Base-by-base conservation (phyloP, 2,329 filamentous ascomycete genomes). In the Aschersonia sp. region DNA sequence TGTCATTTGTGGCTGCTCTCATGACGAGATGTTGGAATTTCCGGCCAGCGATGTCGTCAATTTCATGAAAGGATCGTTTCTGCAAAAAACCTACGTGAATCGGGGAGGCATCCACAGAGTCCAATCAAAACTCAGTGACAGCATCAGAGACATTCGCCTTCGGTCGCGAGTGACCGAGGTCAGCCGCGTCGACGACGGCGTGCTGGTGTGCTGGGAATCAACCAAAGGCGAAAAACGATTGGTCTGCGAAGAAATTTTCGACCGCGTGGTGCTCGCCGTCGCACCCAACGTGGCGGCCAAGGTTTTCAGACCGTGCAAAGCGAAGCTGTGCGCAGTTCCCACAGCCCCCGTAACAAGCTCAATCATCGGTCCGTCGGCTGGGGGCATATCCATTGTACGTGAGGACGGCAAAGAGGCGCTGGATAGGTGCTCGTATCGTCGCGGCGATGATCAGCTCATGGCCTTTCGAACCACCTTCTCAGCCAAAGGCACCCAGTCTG, bases 1-100 rank as follows among this genome's bases (percentile, higher is more conserved):
- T 45, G 68, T 68, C 49, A 71, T 78, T 6, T 68, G 69, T 4
- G 79, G 75, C 1, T 79, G 74, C 53, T 66, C 73, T 0, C 75
- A 78, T 47, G 59, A 64, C 2, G 64, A 68, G 32, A 57, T 78
- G 2, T 59, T 77, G 1, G 57, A 59, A 0, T 78, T 75, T 30
- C 75, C 75, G 0, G 76, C 75, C 1, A 67, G 63, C 43, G 75
- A 79, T 47, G 49, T 78, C 5, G 63, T 70, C 29, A 66, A 64
- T 10, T 78, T 78, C 56, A 73, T 74, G 54, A 65, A 62, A 42
- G 58, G 58, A 12, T 69, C 71, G 1, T 63, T 70, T 40, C 60
- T 68, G 1, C 63, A 67, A n/a, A 65, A 69, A 30, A 73, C 77
- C 51, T 76, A 70, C 47, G 68, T 69, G 3, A 71, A 76, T 9